phyloP scores from a whole-genome alignment of 2,329 filamentous ascomycete species.

The Arthrinium phaeospermum region DNA sequence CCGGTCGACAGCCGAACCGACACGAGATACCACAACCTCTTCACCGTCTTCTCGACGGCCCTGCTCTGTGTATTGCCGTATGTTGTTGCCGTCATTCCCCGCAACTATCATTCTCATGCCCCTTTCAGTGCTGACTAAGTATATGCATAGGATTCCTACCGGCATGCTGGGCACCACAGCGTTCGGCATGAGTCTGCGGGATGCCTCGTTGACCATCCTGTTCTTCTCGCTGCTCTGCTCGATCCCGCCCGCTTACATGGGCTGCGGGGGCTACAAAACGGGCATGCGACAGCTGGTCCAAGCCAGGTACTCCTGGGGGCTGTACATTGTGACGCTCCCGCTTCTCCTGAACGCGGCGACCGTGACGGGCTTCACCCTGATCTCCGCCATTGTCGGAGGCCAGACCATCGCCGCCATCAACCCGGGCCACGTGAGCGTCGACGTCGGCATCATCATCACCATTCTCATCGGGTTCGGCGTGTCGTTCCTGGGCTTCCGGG shows the following conservation, averaged over 20 bases:
- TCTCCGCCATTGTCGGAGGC: conserved; percentile 62
- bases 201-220: conserved; percentile 61
- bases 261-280: conserved; percentile 59
- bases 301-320: conserved; percentile 66
- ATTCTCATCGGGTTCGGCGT: conserved; percentile 58
- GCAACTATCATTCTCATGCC: not conserved
- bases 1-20: conserved; percentile 59
- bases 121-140: not conserved
- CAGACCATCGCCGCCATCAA: conserved; percentile 56
- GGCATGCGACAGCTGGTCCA: conserved; percentile 66
- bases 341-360: conserved; percentile 62
- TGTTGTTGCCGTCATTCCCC: conserved; percentile 41
- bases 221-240: conserved; percentile 63
- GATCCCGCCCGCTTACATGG: conserved; percentile 60
- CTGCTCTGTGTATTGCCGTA: conserved; percentile 63
- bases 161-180: conserved; percentile 62
- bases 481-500: conserved; percentile 60
- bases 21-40: conserved; percentile 59
- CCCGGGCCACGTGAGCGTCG: conserved; percentile 48
- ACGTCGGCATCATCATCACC: conserved; percentile 62
- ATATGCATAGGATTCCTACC: conserved; percentile 54
- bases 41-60: conserved; percentile 66
- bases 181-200: conserved; percentile 60
- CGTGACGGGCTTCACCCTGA: conserved; percentile 62
- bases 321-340: conserved; percentile 57